Evolutionary conservation across 805 yeast species (phyloP).

Genomic region (Starmerella khaoyaiensis): DNA sequence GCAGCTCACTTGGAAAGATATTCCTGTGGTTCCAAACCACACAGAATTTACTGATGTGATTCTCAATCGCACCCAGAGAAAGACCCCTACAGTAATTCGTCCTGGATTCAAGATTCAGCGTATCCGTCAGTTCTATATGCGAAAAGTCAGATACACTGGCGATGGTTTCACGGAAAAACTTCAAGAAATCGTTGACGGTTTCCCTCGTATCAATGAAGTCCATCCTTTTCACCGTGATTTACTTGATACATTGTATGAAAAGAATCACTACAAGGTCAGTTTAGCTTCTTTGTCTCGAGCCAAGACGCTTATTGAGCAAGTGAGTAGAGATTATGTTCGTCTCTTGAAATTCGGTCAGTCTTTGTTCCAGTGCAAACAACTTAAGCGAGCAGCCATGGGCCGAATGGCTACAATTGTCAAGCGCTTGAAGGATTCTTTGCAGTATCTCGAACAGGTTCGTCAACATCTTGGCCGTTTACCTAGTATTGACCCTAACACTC

Average conservation of each 20-base stretch:
- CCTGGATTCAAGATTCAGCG: constrained; percentile 93
- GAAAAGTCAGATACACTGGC: constrained; percentile 91
- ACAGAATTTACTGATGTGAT: constrained; percentile 93
- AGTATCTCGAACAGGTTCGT: constrained; percentile 93
- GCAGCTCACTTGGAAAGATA: constrained; percentile 98
- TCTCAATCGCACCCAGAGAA: constrained; percentile 93
- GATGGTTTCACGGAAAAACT: constrained; percentile 94
- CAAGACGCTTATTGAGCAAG: constrained; percentile 87
- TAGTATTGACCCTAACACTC: constrained; percentile 94
- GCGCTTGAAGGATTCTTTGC: constrained; percentile 85
- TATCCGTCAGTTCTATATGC: constrained; percentile 93
- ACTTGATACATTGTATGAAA: constrained; percentile 95
- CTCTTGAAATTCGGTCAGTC: constrained; percentile 95
- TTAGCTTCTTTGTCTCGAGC: constrained; percentile 91
- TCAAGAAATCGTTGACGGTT: constrained; percentile 69
- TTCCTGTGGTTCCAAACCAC: constrained; percentile 84
- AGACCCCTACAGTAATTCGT: constrained; percentile 97
- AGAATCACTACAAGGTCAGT: constrained; percentile 94
- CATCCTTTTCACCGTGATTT: constrained; percentile 98
- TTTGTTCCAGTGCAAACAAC: constrained; percentile 94
- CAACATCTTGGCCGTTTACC: constrained; percentile 99
- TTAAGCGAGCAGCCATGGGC: constrained; percentile 97
- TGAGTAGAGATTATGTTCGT: constrained; percentile 87
- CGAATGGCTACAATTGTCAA: constrained; percentile 98
- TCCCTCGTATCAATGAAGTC: constrained; percentile 92